Conservation (phyloP, 495 filamentous ascomycete genomes). For the Cercophora samala region DNA sequence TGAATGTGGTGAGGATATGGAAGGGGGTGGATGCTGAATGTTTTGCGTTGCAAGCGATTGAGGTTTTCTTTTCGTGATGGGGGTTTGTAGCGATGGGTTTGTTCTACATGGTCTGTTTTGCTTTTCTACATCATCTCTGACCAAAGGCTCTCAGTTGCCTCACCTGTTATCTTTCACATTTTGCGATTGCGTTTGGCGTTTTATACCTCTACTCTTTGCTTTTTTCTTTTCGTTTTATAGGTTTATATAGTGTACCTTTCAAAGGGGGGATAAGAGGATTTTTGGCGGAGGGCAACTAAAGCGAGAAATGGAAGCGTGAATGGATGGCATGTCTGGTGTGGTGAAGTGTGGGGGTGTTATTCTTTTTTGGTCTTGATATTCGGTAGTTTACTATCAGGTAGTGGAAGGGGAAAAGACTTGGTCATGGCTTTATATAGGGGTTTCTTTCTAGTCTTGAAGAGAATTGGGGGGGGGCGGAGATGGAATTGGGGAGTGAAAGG, state of each 20-base stretch:
- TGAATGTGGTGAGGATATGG: slow-evolving; percentile 29
- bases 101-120: background rate
- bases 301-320: too few relatives aligned
- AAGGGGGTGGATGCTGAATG: slow-evolving; percentile 24
- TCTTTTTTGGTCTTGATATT: background rate
- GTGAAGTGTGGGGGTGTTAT: too few relatives aligned
- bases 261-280: background rate
- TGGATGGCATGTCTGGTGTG: too few relatives aligned
- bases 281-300: background rate
- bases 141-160: background rate
- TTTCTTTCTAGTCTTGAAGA: too few relatives aligned
- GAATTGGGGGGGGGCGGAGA: too few relatives aligned
- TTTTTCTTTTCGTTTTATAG: background rate
- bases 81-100: background rate
- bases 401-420: background rate
- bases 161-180: background rate
- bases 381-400: background rate
- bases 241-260: background rate
- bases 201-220: background rate
- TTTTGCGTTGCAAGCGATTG: background rate
- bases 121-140: background rate
- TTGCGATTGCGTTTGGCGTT: slow-evolving; percentile 1
- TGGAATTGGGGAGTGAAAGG: too few relatives aligned
- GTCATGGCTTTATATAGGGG: too few relatives aligned
- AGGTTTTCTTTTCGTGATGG: background rate